phyloP scores from a whole-genome alignment of 1,139 yeast species.

The Diutina pseudorugosa region DNA sequence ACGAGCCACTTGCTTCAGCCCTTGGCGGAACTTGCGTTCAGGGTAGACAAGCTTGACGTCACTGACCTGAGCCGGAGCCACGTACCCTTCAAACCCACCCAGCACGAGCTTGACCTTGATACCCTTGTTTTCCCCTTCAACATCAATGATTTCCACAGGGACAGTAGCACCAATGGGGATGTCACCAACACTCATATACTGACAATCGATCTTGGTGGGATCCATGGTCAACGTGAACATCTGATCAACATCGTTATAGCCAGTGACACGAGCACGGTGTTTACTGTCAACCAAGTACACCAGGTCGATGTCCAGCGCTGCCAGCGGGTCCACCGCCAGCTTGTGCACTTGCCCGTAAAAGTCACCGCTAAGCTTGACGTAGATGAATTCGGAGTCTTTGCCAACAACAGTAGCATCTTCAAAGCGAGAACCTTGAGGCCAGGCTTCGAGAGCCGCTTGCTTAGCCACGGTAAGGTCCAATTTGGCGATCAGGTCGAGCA shows the following conservation, averaged over 20 bases:
- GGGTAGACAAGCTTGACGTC: constrained; percentile 81
- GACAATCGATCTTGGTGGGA: constrained; percentile 46
- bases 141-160: constrained; percentile 49
- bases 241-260: constrained; percentile 56
- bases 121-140: constrained; percentile 54
- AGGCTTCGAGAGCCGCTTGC: constrained; percentile 42
- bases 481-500: constrained; percentile 41
- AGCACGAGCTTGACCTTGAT: constrained; percentile 47
- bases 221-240: constrained; percentile 58
- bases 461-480: constrained; percentile 13
- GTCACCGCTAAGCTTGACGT: constrained; percentile 14
- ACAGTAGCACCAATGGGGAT: constrained; percentile 56
- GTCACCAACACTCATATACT: constrained; percentile 56
- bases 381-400: constrained; percentile 40
- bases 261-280: constrained; percentile 69
- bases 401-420: constrained; percentile 46
- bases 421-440: constrained; percentile 66
- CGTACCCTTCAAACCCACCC: constrained; percentile 62
- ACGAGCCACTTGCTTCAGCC: constrained; percentile 69
- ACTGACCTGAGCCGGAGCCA: constrained; percentile 65
- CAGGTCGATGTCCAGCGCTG: constrained; percentile 24
- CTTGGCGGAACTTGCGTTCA: constrained; percentile 81
- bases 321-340: constrained; percentile 51
- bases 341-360: constrained; percentile 58
- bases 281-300: constrained; percentile 51